Evolutionary conservation across 208 protist species (phyloP).

Genomic region (Trypanosoma scelopori): DNA sequence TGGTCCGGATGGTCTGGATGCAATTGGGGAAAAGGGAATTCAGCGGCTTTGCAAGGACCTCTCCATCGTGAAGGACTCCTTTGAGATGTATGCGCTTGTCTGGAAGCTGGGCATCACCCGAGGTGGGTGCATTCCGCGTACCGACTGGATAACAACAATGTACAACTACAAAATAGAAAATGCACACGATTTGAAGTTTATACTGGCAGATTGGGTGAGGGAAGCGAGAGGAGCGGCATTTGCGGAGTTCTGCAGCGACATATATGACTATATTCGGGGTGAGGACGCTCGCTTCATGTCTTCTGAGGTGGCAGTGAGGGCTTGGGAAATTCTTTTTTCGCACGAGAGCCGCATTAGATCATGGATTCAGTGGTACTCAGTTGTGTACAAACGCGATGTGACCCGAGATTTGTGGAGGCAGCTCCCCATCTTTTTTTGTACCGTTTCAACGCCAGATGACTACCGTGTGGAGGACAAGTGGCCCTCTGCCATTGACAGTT

Average conservation of each 20-base stretch:
- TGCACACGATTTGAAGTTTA: slow-evolving; percentile 40
- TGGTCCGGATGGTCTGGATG: slow-evolving; percentile 44
- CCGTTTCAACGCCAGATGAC: slow-evolving; percentile 7
- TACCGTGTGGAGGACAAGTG: slow-evolving; percentile 35
- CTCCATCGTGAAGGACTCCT: slow-evolving; percentile 29
- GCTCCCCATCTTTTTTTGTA: slow-evolving; percentile 47
- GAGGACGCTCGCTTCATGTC: slow-evolving; percentile 72
- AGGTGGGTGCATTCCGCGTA: slow-evolving; percentile 44
- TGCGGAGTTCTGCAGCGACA: slow-evolving; percentile 72
- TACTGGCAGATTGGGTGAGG: slow-evolving; percentile 51
- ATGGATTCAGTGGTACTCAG: slow-evolving; percentile 60
- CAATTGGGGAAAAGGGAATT: slow-evolving; percentile 55
- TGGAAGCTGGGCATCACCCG: slow-evolving; percentile 76
- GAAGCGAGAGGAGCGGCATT: slow-evolving; percentile 43
- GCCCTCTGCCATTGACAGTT: slow-evolving; percentile 70
- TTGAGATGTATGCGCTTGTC: slow-evolving; percentile 71
- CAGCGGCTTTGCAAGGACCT: slow-evolving; percentile 58
- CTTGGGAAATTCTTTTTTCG: slow-evolving; percentile 71
- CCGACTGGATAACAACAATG: slow-evolving; percentile 71
- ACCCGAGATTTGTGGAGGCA: slow-evolving; percentile 85
- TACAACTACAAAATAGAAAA: slow-evolving; percentile 61
- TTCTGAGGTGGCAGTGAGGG: slow-evolving; percentile 36
- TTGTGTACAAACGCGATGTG: slow-evolving; percentile 43
- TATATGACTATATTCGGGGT: slow-evolving; percentile 87
- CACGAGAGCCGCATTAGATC: slow-evolving; percentile 24